A percentile compares a stretch with the other conserved stretches of the same genome.
Evolutionary conservation across 257 asterid species (phyloP).

Genomic region (Fraxinus quadrangulata): DNA sequence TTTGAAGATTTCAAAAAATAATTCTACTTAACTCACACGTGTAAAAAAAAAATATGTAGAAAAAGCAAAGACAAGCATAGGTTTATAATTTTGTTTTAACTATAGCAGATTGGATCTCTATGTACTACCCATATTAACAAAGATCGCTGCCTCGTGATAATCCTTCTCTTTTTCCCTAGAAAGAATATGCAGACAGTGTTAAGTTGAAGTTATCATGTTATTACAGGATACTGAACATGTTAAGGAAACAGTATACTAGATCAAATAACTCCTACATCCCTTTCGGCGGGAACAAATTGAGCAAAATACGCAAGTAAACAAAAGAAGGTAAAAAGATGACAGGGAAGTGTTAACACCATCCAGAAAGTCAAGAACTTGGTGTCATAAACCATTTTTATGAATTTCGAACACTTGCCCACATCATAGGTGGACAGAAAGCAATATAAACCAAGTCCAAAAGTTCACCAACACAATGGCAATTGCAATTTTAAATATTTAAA

Average conservation of each 20-base stretch:
- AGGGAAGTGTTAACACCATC: background rate
- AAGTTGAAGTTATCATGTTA: background rate
- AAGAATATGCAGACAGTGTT: background rate
- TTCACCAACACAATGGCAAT: background rate
- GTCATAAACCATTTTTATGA: no score
- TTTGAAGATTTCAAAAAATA: background rate
- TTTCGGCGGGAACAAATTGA: background rate
- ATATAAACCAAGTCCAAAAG: background rate
- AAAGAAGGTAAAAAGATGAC: background rate
- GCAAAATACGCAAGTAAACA: background rate
- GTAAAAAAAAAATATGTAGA: background rate
- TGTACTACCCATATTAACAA: background rate
- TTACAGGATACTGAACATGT: background rate
- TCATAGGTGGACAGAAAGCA: background rate
- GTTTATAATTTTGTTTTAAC: background rate
- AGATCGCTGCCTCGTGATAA: background rate
- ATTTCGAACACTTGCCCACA: background rate
- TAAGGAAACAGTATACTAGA: background rate
- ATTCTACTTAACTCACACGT: background rate
- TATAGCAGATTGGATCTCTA: background rate
- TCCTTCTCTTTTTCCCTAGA: background rate
- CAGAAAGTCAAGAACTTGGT: background rate
- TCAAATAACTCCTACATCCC: constrained; percentile 12
- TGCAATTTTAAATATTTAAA: background rate
- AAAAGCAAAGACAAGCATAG: background rate